phyloP scores from a whole-genome alignment of 164 flowering plant species.

The Kalanchoe fedtschenkoi region DNA sequence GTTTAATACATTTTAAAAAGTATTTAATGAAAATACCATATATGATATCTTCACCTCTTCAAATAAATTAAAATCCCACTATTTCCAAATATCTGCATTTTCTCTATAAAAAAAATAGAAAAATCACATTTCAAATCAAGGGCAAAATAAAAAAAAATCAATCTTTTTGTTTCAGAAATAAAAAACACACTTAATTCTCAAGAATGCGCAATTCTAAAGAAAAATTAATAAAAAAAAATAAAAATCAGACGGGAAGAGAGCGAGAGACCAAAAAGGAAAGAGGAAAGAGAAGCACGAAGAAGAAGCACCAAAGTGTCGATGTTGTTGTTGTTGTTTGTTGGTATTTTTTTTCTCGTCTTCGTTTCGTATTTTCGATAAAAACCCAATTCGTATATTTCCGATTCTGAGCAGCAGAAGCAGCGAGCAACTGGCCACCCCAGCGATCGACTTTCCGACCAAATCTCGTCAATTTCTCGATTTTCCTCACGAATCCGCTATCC shows the following conservation, averaged over 20 bases:
- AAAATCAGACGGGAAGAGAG: not conserved
- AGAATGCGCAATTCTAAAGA: not conserved
- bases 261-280: slow-evolving; percentile 4
- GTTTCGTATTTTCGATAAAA: too few species aligned
- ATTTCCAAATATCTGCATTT: too few species aligned
- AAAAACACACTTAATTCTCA: not conserved
- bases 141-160: too few species aligned
- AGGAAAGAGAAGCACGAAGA: not conserved
- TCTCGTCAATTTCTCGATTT: not conserved
- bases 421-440: not conserved
- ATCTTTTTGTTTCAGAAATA: too few species aligned
- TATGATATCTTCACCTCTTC: too few species aligned
- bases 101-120: too few species aligned
- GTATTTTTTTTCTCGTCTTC: too few species aligned
- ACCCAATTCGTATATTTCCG: slow-evolving; percentile 1
- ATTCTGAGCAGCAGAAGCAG: slow-evolving; percentile 2
- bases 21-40: too few species aligned
- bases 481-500: too few species aligned
- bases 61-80: too few species aligned
- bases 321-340: not conserved
- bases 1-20: too few species aligned
- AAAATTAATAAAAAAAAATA: not conserved
- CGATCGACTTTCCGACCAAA: not conserved
- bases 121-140: too few species aligned
- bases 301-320: not conserved